phyloP scores from a whole-genome alignment of 345 rosid species.

The Clarkia xantiana region DNA sequence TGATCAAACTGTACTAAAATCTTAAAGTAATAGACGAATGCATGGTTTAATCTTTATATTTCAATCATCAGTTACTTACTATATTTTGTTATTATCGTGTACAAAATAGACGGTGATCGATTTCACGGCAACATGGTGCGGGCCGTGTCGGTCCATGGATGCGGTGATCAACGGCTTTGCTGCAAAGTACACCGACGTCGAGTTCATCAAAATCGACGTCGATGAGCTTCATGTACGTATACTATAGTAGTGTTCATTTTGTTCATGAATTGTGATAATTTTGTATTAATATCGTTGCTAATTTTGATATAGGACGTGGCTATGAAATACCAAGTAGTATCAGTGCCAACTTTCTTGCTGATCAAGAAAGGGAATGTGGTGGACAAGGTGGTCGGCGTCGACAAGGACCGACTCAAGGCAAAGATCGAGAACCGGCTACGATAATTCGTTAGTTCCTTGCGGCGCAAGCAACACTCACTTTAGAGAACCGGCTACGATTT shows the following conservation, averaged over 20 bases:
- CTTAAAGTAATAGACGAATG: too few species aligned
- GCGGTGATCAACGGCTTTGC: slow-evolving; percentile 40
- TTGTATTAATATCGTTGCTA: neutral
- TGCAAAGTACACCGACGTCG: slow-evolving; percentile 34
- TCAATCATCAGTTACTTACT: slow-evolving; percentile 4
- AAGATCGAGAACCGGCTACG: slow-evolving; percentile 36
- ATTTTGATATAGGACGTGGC: slow-evolving; percentile 33
- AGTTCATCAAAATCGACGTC: slow-evolving; percentile 62
- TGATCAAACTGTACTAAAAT: too few species aligned
- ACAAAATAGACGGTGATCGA: slow-evolving; percentile 55
- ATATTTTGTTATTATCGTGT: too few species aligned
- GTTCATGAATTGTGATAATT: neutral
- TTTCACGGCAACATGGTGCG: slow-evolving; percentile 76
- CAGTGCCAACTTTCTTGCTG: slow-evolving; percentile 46
- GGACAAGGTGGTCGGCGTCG: slow-evolving; percentile 44
- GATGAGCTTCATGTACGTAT: slow-evolving; percentile 36
- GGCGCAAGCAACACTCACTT: too few species aligned
- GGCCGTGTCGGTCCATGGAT: slow-evolving; percentile 53
- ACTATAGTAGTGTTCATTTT: neutral
- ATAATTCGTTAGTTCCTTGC: neutral
- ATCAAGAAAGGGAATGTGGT: slow-evolving; percentile 51
- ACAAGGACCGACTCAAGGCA: slow-evolving; percentile 33
- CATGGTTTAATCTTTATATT: slow-evolving; percentile 29
- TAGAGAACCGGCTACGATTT: too few species aligned
- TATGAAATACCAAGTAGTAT: slow-evolving; percentile 17